A percentile compares a stretch with the other conserved stretches of the same genome.
Evolutionary conservation across 345 rosid species (phyloP).

Genomic region (Brassica cretica): DNA sequence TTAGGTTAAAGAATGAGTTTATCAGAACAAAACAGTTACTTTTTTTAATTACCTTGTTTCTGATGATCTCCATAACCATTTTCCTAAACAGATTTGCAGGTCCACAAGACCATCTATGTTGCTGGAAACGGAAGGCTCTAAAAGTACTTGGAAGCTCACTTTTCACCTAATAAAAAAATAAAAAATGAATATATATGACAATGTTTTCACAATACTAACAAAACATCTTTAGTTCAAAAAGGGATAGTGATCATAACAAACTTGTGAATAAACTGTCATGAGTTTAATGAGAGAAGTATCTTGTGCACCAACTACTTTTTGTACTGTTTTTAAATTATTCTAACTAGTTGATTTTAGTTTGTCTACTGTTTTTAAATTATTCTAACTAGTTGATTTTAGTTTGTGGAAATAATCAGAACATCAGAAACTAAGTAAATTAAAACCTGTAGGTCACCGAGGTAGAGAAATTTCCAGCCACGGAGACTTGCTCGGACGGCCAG

Average conservation of each 20-base stretch:
- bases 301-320: constrained; percentile 20
- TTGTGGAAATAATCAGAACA: background rate
- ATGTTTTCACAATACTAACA: constrained; percentile 9
- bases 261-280: constrained; percentile 22
- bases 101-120: constrained; percentile 99
- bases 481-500: constrained; percentile 99
- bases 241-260: constrained; percentile 20
- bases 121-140: constrained; percentile 97
- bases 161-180: constrained; percentile 59
- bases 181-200: background rate
- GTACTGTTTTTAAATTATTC: background rate
- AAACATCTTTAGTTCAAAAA: constrained; percentile 16
- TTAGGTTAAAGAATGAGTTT: background rate
- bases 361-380: background rate
- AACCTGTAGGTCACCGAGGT: constrained; percentile 98
- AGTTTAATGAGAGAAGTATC: constrained; percentile 11
- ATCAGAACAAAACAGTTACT: background rate
- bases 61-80: constrained; percentile 92
- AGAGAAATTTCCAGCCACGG: constrained; percentile 95
- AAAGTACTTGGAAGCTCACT: constrained; percentile 99
- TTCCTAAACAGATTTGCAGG: constrained; percentile 99
- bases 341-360: background rate
- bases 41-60: constrained; percentile 63
- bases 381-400: background rate
- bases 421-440: background rate